Conservation (phyloP, 805 yeast species). For the Saccharomycopsis schoenii region DNA sequence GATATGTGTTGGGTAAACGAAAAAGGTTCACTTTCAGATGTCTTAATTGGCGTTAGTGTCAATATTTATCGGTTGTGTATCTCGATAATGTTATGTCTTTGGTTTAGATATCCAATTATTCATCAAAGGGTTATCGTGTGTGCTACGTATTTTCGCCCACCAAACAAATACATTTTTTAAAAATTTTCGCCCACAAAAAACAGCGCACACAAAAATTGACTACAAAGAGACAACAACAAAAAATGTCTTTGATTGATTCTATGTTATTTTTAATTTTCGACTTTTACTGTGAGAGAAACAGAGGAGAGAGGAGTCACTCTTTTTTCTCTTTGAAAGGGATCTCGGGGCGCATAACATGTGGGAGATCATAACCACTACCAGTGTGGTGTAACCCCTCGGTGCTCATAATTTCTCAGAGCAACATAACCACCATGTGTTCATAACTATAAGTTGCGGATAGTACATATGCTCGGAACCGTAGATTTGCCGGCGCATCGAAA, state of each 20-base stretch:
- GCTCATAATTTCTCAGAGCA: background rate
- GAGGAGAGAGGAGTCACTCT: background rate
- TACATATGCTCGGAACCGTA: too few relatives aligned
- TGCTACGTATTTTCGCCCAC: background rate
- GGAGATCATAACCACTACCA: too few relatives aligned
- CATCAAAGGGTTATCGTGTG: background rate
- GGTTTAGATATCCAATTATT: background rate
- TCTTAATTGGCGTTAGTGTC: too few relatives aligned
- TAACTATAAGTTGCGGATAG: background rate
- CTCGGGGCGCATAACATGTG: background rate
- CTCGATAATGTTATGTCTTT: too few relatives aligned
- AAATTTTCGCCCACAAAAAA: background rate
- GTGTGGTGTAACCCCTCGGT: too few relatives aligned
- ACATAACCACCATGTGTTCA: background rate
- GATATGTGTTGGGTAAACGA: too few relatives aligned
- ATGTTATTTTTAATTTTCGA: too few relatives aligned
- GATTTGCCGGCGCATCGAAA: too few relatives aligned
- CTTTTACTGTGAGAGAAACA: background rate
- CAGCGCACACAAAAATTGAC: background rate
- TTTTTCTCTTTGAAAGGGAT: too few relatives aligned
- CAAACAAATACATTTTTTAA: background rate
- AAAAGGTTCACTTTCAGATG: too few relatives aligned
- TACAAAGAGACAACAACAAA: background rate
- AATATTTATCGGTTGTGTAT: too few relatives aligned
- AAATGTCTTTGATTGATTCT: background rate